phyloP scores from a whole-genome alignment of 2,329 filamentous ascomycete species.

The Ascochyta koolunga region DNA sequence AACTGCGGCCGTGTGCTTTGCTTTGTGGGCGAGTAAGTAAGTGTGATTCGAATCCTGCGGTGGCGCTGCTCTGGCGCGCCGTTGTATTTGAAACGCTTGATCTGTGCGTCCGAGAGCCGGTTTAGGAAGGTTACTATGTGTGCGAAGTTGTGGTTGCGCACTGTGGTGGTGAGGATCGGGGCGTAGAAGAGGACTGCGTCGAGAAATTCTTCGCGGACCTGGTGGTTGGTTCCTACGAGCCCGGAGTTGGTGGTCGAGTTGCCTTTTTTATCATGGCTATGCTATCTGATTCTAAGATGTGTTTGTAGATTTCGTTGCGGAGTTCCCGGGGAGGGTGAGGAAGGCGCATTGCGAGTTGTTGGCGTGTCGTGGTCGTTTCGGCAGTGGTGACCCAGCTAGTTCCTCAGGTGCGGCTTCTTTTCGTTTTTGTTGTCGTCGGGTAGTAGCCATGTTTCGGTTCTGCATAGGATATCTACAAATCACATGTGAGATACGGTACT shows the following conservation, averaged over 20 bases:
- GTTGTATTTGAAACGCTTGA: not conserved
- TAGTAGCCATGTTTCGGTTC: not conserved
- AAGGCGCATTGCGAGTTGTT: constrained; percentile 2
- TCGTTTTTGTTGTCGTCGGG: not conserved
- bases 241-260: constrained; percentile 19
- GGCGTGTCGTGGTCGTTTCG: not conserved
- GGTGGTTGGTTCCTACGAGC: constrained; percentile 17
- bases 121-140: constrained; percentile 26
- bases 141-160: constrained; percentile 26
- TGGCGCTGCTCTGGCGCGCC: not conserved
- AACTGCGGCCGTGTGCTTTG: constrained; percentile 13
- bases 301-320: constrained; percentile 25
- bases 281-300: constrained; percentile 9
- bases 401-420: not conserved
- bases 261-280: constrained; percentile 7
- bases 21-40: constrained; percentile 11
- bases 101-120: constrained; percentile 19
- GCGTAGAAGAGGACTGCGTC: constrained; percentile 22
- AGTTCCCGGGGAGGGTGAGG: constrained; percentile 26
- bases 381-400: not conserved
- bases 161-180: constrained; percentile 17
- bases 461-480: not conserved
- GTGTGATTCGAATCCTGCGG: not conserved
- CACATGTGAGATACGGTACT: not conserved
- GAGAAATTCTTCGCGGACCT: constrained; percentile 20